These are phyloP conservation scores for Corynespora cassiicola DNA, from an alignment of 2,329 filamentous ascomycete genomes.

Conservation along the genomic window DNA sequence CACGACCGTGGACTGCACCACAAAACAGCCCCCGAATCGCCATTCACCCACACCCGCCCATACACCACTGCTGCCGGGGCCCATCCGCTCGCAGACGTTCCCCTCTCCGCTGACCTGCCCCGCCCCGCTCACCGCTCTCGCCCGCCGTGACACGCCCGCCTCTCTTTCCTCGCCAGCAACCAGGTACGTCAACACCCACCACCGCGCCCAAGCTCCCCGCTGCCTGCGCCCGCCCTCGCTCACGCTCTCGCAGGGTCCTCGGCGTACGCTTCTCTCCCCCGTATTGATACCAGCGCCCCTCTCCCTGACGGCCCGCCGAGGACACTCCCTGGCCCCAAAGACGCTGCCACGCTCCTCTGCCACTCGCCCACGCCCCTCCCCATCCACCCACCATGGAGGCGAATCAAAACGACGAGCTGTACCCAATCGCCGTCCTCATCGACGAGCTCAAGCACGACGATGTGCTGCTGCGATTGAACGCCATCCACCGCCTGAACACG, in stretches of 20 bases:
- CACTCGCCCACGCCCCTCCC: slow-evolving; percentile 24
- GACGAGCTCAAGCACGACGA: slow-evolving; percentile 99
- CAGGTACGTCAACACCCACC: slow-evolving; percentile 44
- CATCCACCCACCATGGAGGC: slow-evolving; percentile 73
- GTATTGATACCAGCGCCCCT: slow-evolving; percentile 20
- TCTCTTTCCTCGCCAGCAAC: slow-evolving; percentile 32
- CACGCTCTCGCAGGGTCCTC: slow-evolving; percentile 16
- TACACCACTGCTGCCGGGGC: slow-evolving; percentile 16
- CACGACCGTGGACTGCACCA: slow-evolving; percentile 20
- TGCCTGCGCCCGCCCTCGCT: slow-evolving; percentile 28
- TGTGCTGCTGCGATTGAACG: slow-evolving; percentile 95
- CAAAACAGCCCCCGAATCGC: slow-evolving; percentile 28
- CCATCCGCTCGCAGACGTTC: slow-evolving; percentile 4
- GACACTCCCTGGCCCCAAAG: slow-evolving; percentile 26
- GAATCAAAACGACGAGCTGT: slow-evolving; percentile 96
- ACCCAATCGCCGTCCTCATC: slow-evolving; percentile 99
- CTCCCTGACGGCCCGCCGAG: slow-evolving; percentile 14
- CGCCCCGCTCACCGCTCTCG: not conserved
- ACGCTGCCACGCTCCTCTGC: too few relatives aligned
- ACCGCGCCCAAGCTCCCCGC: slow-evolving; percentile 27
- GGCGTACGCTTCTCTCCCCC: slow-evolving; percentile 1
- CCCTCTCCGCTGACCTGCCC: slow-evolving; percentile 1
- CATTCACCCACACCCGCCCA: slow-evolving; percentile 17
- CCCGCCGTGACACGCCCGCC: slow-evolving; percentile 7
- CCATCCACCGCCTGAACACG: slow-evolving; percentile 96